phyloP scores from a whole-genome alignment of 1,139 yeast species.

The Kodamaea sp. region DNA sequence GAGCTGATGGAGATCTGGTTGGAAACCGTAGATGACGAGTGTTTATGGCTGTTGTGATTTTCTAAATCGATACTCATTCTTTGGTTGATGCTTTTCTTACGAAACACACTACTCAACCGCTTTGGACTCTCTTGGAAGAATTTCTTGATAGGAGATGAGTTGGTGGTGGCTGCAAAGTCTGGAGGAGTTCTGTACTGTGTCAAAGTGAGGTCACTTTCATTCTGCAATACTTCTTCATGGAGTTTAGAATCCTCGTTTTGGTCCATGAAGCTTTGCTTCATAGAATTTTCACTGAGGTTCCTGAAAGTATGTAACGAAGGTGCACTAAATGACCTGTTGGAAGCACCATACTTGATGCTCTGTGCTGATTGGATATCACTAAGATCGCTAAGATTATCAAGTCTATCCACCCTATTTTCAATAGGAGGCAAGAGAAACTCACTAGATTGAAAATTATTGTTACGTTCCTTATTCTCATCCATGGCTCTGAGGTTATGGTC shows the following conservation, averaged over 20 bases:
- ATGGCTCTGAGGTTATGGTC: constrained; percentile 12
- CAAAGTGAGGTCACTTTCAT: background rate
- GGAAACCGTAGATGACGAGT: constrained; percentile 31
- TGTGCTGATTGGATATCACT: constrained; percentile 6
- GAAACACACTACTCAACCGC: constrained; percentile 27
- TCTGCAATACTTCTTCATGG: background rate
- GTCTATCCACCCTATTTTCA: constrained; percentile 15
- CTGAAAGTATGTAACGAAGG: constrained; percentile 45
- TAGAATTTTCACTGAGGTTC: constrained; percentile 12
- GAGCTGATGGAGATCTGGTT: constrained; percentile 33
- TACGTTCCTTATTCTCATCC: constrained; percentile 4
- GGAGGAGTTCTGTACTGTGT: constrained; percentile 8
- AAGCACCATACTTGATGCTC: constrained; percentile 1
- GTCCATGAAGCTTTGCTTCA: background rate
- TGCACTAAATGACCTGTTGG: constrained; percentile 34
- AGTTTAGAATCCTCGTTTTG: background rate
- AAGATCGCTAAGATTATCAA: constrained; percentile 8
- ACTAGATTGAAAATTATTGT: background rate
- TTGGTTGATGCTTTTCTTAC: constrained; percentile 21
- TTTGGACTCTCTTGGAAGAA: constrained; percentile 39
- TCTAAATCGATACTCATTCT: constrained; percentile 20
- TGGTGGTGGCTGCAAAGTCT: constrained; percentile 7
- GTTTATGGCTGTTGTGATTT: constrained; percentile 20
- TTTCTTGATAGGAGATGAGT: constrained; percentile 36
- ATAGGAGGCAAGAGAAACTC: constrained; percentile 22